These are phyloP conservation scores for Selaginella tamariscina DNA, from an alignment of 75 land plant species.

Conservation along the genomic window DNA sequence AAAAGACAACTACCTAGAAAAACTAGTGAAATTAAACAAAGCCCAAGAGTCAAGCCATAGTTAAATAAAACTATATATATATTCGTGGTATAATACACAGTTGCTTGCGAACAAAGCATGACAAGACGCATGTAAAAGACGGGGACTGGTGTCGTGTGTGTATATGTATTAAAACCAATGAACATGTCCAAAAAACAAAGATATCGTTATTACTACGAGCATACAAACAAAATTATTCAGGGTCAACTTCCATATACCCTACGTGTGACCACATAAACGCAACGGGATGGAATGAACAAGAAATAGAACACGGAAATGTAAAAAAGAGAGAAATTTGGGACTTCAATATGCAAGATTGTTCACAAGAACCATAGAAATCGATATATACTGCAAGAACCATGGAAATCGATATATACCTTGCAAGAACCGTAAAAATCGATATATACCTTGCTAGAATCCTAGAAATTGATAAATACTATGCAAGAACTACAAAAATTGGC, in stretches of 20 bases:
- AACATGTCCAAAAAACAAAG: neutral
- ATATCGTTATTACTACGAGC: neutral
- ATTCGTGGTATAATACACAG: neutral
- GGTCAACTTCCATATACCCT: too few relatives aligned
- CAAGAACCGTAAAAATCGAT: too few relatives aligned
- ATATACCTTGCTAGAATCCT: too few relatives aligned
- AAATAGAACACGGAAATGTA: neutral
- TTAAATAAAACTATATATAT: neutral
- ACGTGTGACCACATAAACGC: constrained; percentile 1
- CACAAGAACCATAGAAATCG: too few relatives aligned
- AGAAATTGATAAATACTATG: too few relatives aligned
- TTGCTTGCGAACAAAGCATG: neutral
- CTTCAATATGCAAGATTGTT: too few relatives aligned
- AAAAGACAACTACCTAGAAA: neutral
- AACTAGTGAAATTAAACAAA: neutral
- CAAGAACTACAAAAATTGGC: neutral
- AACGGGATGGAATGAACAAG: neutral
- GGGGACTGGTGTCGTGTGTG: neutral
- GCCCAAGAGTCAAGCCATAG: neutral
- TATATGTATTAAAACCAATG: neutral
- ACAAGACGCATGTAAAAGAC: neutral
- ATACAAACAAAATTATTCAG: neutral
- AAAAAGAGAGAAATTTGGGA: too few relatives aligned
- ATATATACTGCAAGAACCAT: too few relatives aligned
- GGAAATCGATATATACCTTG: too few relatives aligned